Evolutionary conservation across 169 alveolate genomes (phyloP), one percentile per base, ranked within the genome.

Genomic region (Plasmodium chabaudi): DNA sequence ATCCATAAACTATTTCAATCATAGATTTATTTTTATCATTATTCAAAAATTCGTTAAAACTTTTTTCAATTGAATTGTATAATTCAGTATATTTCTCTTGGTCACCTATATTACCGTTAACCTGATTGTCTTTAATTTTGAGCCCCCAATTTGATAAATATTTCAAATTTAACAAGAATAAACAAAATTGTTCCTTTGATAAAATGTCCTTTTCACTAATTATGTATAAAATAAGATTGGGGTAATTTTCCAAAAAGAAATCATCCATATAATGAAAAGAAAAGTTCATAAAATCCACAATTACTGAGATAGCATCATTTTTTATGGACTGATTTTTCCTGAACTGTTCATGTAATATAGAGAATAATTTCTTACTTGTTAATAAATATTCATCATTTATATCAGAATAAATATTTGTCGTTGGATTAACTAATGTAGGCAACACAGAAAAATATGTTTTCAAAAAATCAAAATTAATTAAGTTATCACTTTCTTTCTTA

Each of bases 371-470:
- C 15, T 39, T 13, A 57, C 84, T 82, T 21, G 64, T 82, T 15
- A 17, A 5, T 25, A 82, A 27, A 53, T 82, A 82, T 39, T 67
- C 10, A 10, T 67, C 64, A 63, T 67, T 82, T 44, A 67, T 27
- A 49, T 61, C 42, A 60, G 56, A 53, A 34, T 46, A 27, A 12
- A 56, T 82, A 65, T 82, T 82, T n/a, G 61, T 56, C 17, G 59
- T 60, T 10, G 65, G 63, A 56, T 75, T 61, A 53, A 82, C 56
- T 55, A 82, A 59, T 23, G 21, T n/a, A 19, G 90, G 90, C 13
- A 82, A 5, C n/a, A 59, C 42, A 47, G 90, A 25, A 53, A 82
- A 82, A 34, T 55, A 82, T 5, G 21, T 34, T 71, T 82, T 67
- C 59, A 82, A 60, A 59, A 82, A 82, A 49, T 79, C n/a, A n/a